Conservation (phyloP, 441 rosid genomes). For the Dalechampia spathulata region DNA sequence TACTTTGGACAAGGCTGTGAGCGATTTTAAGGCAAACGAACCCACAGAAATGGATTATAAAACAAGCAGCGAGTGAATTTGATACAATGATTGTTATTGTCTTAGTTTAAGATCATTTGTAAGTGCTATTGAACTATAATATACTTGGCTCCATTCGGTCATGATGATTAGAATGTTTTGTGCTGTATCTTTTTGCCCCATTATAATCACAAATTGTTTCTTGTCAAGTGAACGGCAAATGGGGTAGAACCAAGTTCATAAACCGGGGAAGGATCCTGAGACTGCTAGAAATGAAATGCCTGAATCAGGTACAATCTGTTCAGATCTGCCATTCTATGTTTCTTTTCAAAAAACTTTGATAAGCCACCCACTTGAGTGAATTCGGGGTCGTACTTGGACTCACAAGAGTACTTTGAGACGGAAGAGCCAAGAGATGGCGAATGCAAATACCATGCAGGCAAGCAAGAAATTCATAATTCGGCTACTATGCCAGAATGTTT, state of each 20-base stretch:
- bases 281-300: not conserved
- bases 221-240: too few species aligned
- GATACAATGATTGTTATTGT: not conserved
- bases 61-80: constrained; percentile 14
- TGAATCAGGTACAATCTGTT: not conserved
- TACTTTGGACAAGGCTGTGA: constrained; percentile 54
- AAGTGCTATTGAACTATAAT: not conserved
- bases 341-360: not conserved
- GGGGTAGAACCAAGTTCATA: too few species aligned
- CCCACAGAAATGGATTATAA: constrained; percentile 11
- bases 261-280: not conserved
- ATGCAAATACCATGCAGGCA: constrained; percentile 50
- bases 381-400: not conserved
- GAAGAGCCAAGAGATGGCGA: constrained; percentile 50
- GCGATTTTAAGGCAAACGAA: constrained; percentile 28
- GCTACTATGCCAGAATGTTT: constrained; percentile 43
- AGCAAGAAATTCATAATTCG: constrained; percentile 43
- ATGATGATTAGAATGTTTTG: not conserved
- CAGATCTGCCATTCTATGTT: not conserved
- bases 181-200: too few species aligned
- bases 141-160: not conserved
- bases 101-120: not conserved
- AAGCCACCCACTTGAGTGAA: not conserved
- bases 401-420: constrained; percentile 35
- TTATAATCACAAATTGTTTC: too few species aligned